These are phyloP conservation scores for Hyparrhenia diplandra DNA, from an alignment of 176 grass and related monocot species.

Conservation along the genomic window DNA sequence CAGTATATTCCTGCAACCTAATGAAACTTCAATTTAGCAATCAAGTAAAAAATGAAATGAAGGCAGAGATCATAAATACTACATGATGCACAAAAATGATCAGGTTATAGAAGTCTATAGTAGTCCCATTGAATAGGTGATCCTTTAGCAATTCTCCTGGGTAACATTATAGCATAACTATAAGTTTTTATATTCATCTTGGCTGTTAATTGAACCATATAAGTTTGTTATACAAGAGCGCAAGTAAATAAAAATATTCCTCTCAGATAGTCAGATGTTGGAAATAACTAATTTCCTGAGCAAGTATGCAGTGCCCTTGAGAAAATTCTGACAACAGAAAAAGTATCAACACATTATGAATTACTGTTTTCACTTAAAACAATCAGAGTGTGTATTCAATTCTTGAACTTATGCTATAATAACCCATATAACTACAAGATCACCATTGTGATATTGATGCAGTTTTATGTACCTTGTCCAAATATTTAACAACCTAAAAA, in stretches of 20 bases:
- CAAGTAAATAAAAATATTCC: neutral
- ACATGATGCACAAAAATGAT: neutral
- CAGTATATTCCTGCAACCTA: neutral
- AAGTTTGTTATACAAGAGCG: neutral
- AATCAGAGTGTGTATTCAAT: neutral
- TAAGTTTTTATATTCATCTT: no score
- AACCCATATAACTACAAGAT: neutral
- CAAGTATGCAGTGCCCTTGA: neutral
- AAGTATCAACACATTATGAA: neutral
- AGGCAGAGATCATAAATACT: neutral
- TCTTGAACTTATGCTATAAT: neutral
- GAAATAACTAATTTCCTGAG: neutral
- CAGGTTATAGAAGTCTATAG: neutral
- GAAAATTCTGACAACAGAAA: neutral
- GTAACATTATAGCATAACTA: neutral
- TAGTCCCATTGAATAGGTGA: neutral
- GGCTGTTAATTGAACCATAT: no score
- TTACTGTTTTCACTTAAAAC: neutral
- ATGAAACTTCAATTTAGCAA: neutral
- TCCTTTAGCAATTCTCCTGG: neutral
- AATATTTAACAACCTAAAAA: conserved; percentile 7
- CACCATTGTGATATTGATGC: neutral
- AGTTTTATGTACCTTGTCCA: neutral
- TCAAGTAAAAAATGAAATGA: neutral
- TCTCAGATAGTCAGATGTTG: neutral